These are phyloP conservation scores for Vigna unguiculata DNA, from an alignment of 306 rosid genomes.

Conservation along the genomic window DNA sequence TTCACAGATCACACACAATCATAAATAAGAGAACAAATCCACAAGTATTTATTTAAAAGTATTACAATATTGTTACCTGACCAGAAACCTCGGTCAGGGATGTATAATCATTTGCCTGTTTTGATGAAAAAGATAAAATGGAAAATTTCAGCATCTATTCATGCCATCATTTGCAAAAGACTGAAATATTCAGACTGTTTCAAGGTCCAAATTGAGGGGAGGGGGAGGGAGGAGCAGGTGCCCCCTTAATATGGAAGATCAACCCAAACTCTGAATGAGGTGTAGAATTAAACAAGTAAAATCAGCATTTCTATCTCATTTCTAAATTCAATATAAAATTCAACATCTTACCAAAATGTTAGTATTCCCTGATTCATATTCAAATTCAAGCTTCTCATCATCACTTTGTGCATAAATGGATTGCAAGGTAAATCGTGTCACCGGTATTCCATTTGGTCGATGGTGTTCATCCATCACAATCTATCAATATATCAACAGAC, in stretches of 20 bases:
- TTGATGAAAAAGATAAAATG: background rate
- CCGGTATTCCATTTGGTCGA: constrained; percentile 91
- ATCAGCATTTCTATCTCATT: constrained; percentile 1
- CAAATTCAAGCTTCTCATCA: constrained; percentile 95
- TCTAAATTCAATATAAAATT: constrained; percentile 39
- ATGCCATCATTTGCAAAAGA: background rate
- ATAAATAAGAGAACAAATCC: constrained; percentile 19
- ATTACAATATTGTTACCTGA: constrained; percentile 64
- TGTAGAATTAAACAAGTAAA: constrained; percentile 15
- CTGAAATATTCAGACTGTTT: no score
- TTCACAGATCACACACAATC: background rate
- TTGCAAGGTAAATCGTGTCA: constrained; percentile 86
- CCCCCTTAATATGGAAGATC: no score
- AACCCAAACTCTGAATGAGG: no score
- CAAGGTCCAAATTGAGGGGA: no score
- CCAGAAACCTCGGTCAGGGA: constrained; percentile 84
- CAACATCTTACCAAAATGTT: constrained; percentile 77
- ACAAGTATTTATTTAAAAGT: constrained; percentile 17
- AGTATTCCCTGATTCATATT: constrained; percentile 96
- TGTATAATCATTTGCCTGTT: constrained; percentile 79
- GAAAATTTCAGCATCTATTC: constrained; percentile 33
- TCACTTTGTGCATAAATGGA: constrained; percentile 93
- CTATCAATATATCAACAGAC: constrained; percentile 56
- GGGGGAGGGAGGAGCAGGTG: no score
- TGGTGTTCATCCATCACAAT: constrained; percentile 98